Percentiles rank a stretch among this genome's conserved stretches.
These are phyloP conservation scores for Candida sojae DNA, from an alignment of 1,139 yeast genomes.

Conservation along the genomic window DNA sequence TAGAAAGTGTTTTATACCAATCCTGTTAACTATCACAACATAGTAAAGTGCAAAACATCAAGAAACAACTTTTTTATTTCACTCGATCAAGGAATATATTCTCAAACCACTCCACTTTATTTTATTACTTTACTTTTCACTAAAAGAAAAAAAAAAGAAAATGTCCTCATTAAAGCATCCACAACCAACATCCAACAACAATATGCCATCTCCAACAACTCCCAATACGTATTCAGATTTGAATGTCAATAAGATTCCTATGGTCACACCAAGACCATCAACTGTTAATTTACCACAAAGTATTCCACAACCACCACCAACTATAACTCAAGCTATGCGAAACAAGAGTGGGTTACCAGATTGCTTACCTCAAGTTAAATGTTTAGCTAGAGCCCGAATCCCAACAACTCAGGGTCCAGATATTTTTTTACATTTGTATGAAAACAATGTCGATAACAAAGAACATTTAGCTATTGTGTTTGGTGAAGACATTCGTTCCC, in stretches of 20 bases:
- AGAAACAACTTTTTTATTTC: too few species aligned
- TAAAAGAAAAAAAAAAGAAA: neutral
- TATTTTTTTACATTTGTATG: slow-evolving; percentile 85
- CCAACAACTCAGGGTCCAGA: slow-evolving; percentile 95
- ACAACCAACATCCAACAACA: slow-evolving; percentile 3
- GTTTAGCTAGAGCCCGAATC: slow-evolving; percentile 89
- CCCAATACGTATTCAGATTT: slow-evolving; percentile 8
- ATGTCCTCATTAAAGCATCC: slow-evolving; percentile 8
- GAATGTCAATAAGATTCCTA: slow-evolving; percentile 15
- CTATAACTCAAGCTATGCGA: slow-evolving; percentile 15
- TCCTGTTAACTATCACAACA: too few species aligned
- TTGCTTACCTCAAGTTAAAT: slow-evolving; percentile 66
- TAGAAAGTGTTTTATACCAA: too few species aligned
- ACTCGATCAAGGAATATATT: too few species aligned
- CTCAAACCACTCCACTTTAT: too few species aligned
- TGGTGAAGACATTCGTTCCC: slow-evolving; percentile 86
- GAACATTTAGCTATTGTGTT: slow-evolving; percentile 97
- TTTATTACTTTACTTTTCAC: neutral
- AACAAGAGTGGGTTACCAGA: slow-evolving; percentile 27
- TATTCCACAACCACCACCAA: slow-evolving; percentile 15
- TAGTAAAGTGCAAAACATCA: too few species aligned
- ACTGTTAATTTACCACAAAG: slow-evolving; percentile 7
- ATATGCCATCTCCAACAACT: slow-evolving; percentile 5
- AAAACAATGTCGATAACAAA: slow-evolving; percentile 82
- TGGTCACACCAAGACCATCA: slow-evolving; percentile 17